A percentile compares a stretch with the other conserved stretches of the same genome.
Evolutionary conservation across 768 basidiomycete genomes (phyloP).

Genomic region (Pleurotus cornucopiae): DNA sequence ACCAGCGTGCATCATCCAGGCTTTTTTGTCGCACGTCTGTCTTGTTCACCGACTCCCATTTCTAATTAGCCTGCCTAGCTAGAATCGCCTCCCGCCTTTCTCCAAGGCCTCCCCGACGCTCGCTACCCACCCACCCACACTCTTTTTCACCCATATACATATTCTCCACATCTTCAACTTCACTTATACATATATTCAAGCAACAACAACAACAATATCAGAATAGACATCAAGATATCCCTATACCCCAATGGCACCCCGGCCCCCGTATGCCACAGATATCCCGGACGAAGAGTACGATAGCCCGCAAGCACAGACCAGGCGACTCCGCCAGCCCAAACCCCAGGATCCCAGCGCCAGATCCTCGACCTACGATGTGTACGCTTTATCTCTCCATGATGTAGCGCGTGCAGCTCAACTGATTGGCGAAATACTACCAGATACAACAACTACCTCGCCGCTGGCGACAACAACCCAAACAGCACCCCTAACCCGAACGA

Average conservation of each 20-base stretch:
- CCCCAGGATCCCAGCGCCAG: constrained; percentile 51
- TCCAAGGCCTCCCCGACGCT: no score
- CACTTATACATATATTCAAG: no score
- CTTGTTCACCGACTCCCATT: no score
- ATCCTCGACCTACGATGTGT: constrained; percentile 68
- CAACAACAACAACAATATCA: no score
- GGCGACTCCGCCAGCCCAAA: constrained; percentile 39
- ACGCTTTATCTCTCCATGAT: constrained; percentile 23
- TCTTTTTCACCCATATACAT: no score
- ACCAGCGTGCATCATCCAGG: no score
- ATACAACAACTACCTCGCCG: constrained; percentile 56
- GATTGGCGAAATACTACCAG: constrained; percentile 26
- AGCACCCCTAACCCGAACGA: constrained; percentile 20
- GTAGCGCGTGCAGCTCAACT: not conserved
- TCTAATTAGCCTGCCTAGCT: no score
- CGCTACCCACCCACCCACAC: no score
- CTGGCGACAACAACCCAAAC: constrained; percentile 17
- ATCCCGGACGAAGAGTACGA: constrained; percentile 61
- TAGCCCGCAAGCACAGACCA: constrained; percentile 32
- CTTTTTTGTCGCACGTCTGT: no score
- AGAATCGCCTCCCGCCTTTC: no score
- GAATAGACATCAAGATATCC: no score
- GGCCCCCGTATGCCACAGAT: constrained; percentile 68
- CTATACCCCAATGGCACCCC: constrained; percentile 31
- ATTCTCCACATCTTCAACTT: no score